Evolutionary conservation across 2,329 filamentous ascomycete genomes (phyloP).

Genomic region (Exophiala calicioides): DNA sequence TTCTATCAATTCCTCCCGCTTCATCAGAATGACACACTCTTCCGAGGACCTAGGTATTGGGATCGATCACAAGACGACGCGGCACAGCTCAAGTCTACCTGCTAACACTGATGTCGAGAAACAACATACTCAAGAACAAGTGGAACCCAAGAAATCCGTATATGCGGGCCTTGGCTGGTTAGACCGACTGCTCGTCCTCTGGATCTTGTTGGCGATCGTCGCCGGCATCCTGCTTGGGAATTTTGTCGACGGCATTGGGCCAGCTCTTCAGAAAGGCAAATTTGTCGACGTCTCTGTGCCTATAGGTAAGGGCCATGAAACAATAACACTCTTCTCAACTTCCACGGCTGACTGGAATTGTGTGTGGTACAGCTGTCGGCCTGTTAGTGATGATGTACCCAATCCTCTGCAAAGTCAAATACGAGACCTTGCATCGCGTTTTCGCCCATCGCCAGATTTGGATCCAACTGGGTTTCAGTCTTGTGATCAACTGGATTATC

Average conservation of each 20-base stretch:
- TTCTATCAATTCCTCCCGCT: no score
- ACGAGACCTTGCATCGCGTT: slow-evolving; percentile 70
- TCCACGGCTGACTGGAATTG: slow-evolving; percentile 19
- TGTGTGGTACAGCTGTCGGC: slow-evolving; percentile 63
- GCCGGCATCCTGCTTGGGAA: slow-evolving; percentile 75
- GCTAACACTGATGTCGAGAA: slow-evolving; percentile 21
- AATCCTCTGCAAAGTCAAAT: slow-evolving; percentile 82
- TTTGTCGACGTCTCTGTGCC: slow-evolving; percentile 72
- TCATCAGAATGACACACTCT: no score
- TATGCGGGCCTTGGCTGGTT: slow-evolving; percentile 58
- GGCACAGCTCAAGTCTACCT: no score
- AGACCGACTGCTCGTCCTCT: slow-evolving; percentile 65
- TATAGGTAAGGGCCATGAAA: slow-evolving; percentile 53
- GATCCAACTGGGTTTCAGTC: slow-evolving; percentile 76
- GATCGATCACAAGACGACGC: no score
- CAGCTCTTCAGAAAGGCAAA: slow-evolving; percentile 66
- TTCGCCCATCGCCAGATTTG: slow-evolving; percentile 65
- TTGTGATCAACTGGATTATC: slow-evolving; percentile 79
- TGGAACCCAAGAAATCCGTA: slow-evolving; percentile 24
- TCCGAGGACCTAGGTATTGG: no score
- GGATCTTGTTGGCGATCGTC: slow-evolving; percentile 79
- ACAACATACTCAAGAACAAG: slow-evolving; percentile 3
- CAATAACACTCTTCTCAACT: slow-evolving; percentile 28
- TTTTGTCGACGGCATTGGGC: slow-evolving; percentile 64
- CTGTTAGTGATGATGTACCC: slow-evolving; percentile 93